Conservation (phyloP, 345 rosid species). For the Dovyalis caffra region DNA sequence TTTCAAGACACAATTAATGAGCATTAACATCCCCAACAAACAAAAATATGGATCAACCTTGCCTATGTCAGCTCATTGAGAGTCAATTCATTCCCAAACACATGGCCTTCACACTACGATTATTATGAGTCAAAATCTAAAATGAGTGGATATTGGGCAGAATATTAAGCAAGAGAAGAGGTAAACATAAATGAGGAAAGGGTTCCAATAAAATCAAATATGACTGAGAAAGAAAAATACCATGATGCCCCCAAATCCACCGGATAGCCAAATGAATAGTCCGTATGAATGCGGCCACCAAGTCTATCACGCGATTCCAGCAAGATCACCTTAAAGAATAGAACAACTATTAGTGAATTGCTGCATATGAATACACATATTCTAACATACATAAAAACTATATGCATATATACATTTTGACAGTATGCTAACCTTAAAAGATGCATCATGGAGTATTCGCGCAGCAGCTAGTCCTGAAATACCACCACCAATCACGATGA, state of each 20-base stretch:
- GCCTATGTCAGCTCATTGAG: neutral
- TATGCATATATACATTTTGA: neutral
- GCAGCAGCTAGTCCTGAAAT: conserved; percentile 92
- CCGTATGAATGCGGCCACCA: conserved; percentile 92
- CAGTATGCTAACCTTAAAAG: conserved; percentile 49
- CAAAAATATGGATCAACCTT: neutral
- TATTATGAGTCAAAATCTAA: neutral
- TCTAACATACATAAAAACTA: neutral
- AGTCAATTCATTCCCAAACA: neutral
- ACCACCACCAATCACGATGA: conserved; percentile 83
- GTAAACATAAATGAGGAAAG: neutral
- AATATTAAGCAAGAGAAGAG: neutral
- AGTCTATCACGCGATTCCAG: conserved; percentile 86
- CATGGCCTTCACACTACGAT: neutral
- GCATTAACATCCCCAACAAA: neutral
- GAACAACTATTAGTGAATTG: neutral
- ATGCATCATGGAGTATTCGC: conserved; percentile 59
- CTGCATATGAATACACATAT: neutral
- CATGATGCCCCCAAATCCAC: conserved; percentile 98
- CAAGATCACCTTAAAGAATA: conserved; percentile 54
- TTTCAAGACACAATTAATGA: neutral
- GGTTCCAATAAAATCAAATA: neutral
- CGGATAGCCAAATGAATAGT: conserved; percentile 85
- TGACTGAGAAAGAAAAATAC: conserved; percentile 28
- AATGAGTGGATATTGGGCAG: neutral